Base-by-base conservation (phyloP, 192 early-diverging fungal genomes). In the Umbelopsis sp. region DNA sequence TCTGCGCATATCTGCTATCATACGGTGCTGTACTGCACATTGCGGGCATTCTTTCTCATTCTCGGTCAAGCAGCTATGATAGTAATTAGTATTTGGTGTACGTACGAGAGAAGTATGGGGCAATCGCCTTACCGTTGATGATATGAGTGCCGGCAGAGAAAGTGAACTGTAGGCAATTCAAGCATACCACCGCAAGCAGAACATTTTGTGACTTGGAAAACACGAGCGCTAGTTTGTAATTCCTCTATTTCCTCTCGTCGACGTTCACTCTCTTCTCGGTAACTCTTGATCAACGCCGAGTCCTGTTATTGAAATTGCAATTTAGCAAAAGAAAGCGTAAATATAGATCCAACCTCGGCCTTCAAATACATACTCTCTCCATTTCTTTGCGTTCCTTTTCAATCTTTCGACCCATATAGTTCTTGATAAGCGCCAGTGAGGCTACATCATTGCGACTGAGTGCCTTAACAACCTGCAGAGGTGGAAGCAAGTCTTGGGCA, bases 131-230 rank as follows among this genome's bases (percentile, higher is more conserved):
- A 94, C 77, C 94, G 79, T 72, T 94, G 90, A 78, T 99, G 97
- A 74, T 91, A 99, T 49, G 94, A 93, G 71, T 99, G 97, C 68
- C 92, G 87, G 82, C 97, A 99, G 71, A 97, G 74, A 75, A 97
- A 99, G 70, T 97, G 94, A 0, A 99, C 85, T 33, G 91, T 89
- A 0, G 97, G 97, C 66, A 99, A 71, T 64, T 99, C 95, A 37
- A 99, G 75, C 50, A 85, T 86, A 1, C 86, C 85, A 53, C 87
- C 85, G 68, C 93, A 93, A 2, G 79, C 75, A 51, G 84, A 84
- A 78, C 93, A 92, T 69, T 92, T 90, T 50, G 89, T 91, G 72
- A 90, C 88, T 75, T 94, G 91, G 75, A 92, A 94, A 20, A 94
- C 81, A 8, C 82, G 74, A 1, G 86, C 84, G 55, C 82, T 86